A percentile compares a stretch with the other conserved stretches of the same genome.
Conservation (phyloP, 108 stramenopile genomes). For the Pseudonitzschia multiseries region DNA sequence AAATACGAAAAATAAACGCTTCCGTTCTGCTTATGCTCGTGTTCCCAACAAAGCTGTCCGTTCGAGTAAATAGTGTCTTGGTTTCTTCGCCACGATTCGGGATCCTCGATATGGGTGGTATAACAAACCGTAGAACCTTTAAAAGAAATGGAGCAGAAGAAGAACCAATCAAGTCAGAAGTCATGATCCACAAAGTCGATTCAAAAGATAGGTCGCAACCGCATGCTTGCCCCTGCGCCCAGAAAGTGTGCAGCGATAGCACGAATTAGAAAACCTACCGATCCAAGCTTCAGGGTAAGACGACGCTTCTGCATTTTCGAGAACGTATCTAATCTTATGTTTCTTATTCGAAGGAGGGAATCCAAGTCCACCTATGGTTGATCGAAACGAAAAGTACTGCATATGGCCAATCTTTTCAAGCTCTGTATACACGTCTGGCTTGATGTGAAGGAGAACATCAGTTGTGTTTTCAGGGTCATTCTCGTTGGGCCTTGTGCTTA, state of each 20-base stretch:
- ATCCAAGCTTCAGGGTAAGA: constrained; percentile 72
- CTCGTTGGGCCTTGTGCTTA: constrained; percentile 27
- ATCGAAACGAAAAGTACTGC: constrained; percentile 76
- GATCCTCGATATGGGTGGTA: constrained; percentile 47
- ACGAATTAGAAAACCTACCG: constrained; percentile 3
- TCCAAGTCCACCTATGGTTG: constrained; percentile 32
- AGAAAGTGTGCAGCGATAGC: background rate
- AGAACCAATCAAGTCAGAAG: background rate
- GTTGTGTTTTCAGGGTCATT: constrained; percentile 21
- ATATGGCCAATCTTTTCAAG: constrained; percentile 68
- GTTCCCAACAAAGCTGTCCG: constrained; percentile 66
- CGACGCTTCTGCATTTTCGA: constrained; percentile 63
- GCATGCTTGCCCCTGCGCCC: background rate
- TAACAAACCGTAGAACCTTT: constrained; percentile 66
- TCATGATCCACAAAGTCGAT: background rate
- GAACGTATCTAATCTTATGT: constrained; percentile 51
- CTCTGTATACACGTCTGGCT: constrained; percentile 66
- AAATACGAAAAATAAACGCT: constrained; percentile 74
- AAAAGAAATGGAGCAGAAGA: background rate
- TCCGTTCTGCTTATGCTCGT: constrained; percentile 43
- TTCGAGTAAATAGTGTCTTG: constrained; percentile 52
- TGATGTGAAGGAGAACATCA: constrained; percentile 50
- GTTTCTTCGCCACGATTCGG: constrained; percentile 60
- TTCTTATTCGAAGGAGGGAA: constrained; percentile 18
- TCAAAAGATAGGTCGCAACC: background rate